Conservation (phyloP, 2,329 filamentous ascomycete genomes). For the Drechslera avenae region DNA sequence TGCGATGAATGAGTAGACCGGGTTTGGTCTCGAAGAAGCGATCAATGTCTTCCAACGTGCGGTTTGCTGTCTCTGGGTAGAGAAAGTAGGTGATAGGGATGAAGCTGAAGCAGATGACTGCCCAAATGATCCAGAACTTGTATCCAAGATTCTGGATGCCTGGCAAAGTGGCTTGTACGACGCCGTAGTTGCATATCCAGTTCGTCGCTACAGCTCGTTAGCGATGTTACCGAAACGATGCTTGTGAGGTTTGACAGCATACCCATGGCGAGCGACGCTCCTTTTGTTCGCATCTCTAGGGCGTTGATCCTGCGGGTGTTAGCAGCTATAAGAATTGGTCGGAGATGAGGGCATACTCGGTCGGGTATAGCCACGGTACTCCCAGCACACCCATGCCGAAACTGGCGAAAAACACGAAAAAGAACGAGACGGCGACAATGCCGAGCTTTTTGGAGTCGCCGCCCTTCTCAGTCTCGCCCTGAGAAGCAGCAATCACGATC, state of each 20-base stretch:
- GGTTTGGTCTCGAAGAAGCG: constrained; percentile 46
- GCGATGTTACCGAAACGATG: background rate
- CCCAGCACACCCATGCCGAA: constrained; percentile 45
- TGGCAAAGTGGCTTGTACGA: constrained; percentile 42
- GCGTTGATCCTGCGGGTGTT: constrained; percentile 34
- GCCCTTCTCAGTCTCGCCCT: constrained; percentile 50
- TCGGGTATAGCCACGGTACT: constrained; percentile 45
- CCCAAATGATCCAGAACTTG: constrained; percentile 62
- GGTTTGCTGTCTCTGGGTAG: constrained; percentile 58
- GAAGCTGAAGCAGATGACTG: constrained; percentile 59
- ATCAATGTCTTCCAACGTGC: constrained; percentile 57
- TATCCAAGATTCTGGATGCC: constrained; percentile 54
- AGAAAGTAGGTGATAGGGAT: constrained; percentile 59
- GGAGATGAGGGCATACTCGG: constrained; percentile 21
- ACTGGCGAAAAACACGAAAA: constrained; percentile 44
- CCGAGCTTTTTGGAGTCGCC: constrained; percentile 53
- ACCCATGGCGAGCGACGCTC: constrained; percentile 40
- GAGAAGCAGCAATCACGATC: constrained; percentile 54
- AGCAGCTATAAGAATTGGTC: background rate
- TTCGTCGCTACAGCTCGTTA: constrained; percentile 23
- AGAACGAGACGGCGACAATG: constrained; percentile 56
- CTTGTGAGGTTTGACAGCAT: background rate
- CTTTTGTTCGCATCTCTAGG: constrained; percentile 45
- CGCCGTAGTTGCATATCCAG: constrained; percentile 43
- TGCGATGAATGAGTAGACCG: constrained; percentile 53